Base-by-base conservation (phyloP, 1,139 yeast genomes). In the Hyphopichia khmerensis region DNA sequence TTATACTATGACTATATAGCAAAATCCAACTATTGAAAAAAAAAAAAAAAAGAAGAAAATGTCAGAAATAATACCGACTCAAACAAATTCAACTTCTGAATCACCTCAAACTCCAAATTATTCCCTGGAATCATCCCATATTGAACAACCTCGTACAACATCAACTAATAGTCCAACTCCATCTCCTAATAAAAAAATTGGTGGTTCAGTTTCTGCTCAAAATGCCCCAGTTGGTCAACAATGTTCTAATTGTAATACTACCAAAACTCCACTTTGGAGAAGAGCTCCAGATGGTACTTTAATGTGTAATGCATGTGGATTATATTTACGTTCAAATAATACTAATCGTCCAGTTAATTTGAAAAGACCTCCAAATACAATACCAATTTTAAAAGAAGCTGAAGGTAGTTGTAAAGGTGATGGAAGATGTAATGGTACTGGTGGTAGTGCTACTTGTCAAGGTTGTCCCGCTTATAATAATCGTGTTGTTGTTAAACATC, bases 391-490 rank as follows among this genome's bases (percentile, higher is more conserved):
- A 7, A 62, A 67, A 30, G 57, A 53, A 21, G 67, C 67, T 24
- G 67, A 64, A 31, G 95, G 95, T 0, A 76, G 87, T 4, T 87
- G 96, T 56, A 80, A 83, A 45, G 96, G 96, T 10, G 88, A 85
- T 53, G 95, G 95, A 5, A 74, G 82, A 48, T 87, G 96, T 61
- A 87, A 87, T 55, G 96, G 96, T 2, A 87, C 93, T 1, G 96
- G 96, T 4, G 96, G 96, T 1, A 67, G 90, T 2, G 76, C 76
- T 3, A 89, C 89, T 2, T 87, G 96, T 59, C 75, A 82, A 49
- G 90, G 91, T 4, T 87, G 96, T 57, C 95, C 95, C 2, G 90
- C 93, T 3, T 86, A 64, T 57, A 86, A 87, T 56, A 87, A 87
- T 63, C 72, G 95, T 42, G 72, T 82, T 35, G 72, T 76, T 27